Evolutionary conservation across 768 basidiomycete genomes (phyloP), one percentile per base, ranked within the genome.

Genomic region (Russula lepida): DNA sequence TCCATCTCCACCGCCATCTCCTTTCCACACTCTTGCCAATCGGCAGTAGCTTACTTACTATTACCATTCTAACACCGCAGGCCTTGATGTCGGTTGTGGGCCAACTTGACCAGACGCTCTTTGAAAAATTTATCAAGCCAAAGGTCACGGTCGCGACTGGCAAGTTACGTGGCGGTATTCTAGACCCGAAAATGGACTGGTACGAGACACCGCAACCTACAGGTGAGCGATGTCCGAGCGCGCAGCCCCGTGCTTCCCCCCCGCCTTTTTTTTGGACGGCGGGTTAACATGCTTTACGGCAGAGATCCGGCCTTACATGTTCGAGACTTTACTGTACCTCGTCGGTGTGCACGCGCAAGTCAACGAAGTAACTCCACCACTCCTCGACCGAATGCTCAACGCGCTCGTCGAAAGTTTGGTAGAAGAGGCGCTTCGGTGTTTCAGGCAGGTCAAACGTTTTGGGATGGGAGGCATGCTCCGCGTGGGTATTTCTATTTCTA

Each of bases 381-480:
- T 95, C 44, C 79, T 98, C 28, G 84, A 92, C 47, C 84, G 95
- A n/a, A 85, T 85, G 28, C 76, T 98, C 48, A 84, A 84, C 60
- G 78, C 85, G 19, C 79, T 98, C 17, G 87, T 95, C 15, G 87
- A 92, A 62, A 86, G 89, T 60, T 76, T 95, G 19, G 88, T 93
- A 15, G 79, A 83, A 9, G 92, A 94, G 68, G 88, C 94, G 0
- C 77, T 98, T 57, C 80, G 78, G 15, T 90, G 86, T 72, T 95
- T 99, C 81, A 82, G 82, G 67, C 86, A 94, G 73, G 85, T 98
- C 44, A 88, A 86, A 68, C 81, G 86, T 52, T 98, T 97, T 69
- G 94, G 95, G 19, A 97, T 98, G 87, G 97, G 97, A 32, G 97
- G 97, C 9, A 98, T 98, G 97, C 80, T 99, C 47, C 84, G 92